Percentiles rank a stretch among this genome's conserved stretches.
Conservation (phyloP, 2,329 filamentous ascomycete genomes). For the Colletotrichum australisinense region DNA sequence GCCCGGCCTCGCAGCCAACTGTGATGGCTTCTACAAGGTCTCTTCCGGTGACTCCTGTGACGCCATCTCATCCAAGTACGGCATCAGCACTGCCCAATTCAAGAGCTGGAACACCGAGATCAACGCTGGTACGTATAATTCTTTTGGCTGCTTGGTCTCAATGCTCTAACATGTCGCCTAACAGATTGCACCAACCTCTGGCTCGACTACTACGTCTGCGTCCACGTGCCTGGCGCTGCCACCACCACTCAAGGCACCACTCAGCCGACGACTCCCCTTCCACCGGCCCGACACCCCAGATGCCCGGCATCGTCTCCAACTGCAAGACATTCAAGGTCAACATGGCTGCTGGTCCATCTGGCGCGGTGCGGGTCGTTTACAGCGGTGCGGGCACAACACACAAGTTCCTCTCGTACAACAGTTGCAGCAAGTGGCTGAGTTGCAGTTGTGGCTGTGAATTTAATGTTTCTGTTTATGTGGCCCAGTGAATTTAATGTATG, state of each 20-base stretch:
- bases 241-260: not conserved
- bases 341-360: not conserved
- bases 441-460: too few species aligned
- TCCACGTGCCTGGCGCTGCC: not conserved
- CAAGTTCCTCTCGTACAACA: not conserved
- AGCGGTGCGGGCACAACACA: not conserved
- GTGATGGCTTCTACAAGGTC: slow-evolving; percentile 17
- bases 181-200: slow-evolving; percentile 11
- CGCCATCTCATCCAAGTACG: slow-evolving; percentile 10
- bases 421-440: too few species aligned
- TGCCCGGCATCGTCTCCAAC: not conserved
- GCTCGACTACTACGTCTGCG: slow-evolving; percentile 23
- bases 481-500: too few species aligned
- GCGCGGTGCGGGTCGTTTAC: too few species aligned
- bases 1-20: slow-evolving; percentile 9
- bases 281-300: not conserved
- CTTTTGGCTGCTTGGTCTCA: not conserved
- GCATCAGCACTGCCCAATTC: slow-evolving; percentile 44
- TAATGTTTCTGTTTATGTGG: too few species aligned
- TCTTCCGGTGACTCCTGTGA: slow-evolving; percentile 15
- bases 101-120: slow-evolving; percentile 22
- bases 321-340: not conserved
- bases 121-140: not conserved
- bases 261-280: not conserved
- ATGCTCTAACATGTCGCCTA: not conserved